Evolutionary conservation across 148 eudicot genomes (phyloP).

Genomic region (Camellia sinensis): DNA sequence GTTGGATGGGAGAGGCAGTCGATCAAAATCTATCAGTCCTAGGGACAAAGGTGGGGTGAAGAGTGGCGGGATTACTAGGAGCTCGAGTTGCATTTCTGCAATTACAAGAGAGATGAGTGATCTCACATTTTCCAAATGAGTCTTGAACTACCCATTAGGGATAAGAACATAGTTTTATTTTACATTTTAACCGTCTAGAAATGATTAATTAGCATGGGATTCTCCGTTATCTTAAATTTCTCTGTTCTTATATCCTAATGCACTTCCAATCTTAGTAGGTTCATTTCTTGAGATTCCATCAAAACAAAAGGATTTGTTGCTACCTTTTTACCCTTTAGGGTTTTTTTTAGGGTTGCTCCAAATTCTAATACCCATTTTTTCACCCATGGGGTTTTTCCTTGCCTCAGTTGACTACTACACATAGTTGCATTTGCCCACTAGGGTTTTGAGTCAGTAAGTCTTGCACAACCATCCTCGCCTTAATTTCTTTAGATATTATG

Average conservation of each 20-base stretch:
- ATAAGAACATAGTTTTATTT: too few relatives aligned
- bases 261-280: too few relatives aligned
- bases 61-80: conserved; percentile 58
- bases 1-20: conserved; percentile 10
- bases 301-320: neutral
- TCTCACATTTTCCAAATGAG: neutral
- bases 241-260: too few relatives aligned
- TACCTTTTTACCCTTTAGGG: neutral
- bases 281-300: neutral
- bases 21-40: conserved; percentile 61
- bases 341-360: conserved; percentile 5
- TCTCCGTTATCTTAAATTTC: too few relatives aligned
- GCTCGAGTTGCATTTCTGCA: conserved; percentile 81
- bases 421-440: conserved; percentile 3
- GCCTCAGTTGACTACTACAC: neutral
- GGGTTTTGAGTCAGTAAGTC: neutral
- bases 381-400: neutral
- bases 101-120: conserved; percentile 48
- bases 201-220: too few relatives aligned
- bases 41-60: conserved; percentile 42
- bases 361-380: neutral
- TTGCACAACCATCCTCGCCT: neutral
- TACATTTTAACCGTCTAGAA: too few relatives aligned
- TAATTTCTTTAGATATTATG: too few relatives aligned
- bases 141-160: too few relatives aligned